These are phyloP conservation scores for Kluyveromyces dobzhanskii DNA, from an alignment of 805 yeast genomes.

Conservation along the genomic window DNA sequence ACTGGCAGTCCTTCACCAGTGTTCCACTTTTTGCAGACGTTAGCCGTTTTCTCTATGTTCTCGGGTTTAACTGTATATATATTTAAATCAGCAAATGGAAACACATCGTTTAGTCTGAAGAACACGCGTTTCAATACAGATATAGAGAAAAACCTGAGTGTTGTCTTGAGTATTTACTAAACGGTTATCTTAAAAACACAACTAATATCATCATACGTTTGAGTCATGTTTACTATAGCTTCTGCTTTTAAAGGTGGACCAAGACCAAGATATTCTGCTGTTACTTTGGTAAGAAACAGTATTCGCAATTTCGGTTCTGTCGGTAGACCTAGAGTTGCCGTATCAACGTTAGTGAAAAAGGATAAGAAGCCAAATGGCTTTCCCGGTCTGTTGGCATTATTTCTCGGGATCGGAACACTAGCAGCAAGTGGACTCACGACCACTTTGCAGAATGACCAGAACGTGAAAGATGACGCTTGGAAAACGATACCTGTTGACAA, in stretches of 20 bases:
- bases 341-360: constrained; percentile 2
- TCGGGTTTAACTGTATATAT: no score
- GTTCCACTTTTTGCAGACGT: no score
- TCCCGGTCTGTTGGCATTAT: neutral
- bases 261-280: neutral
- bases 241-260: neutral
- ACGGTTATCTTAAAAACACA: no score
- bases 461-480: constrained; percentile 13
- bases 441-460: constrained; percentile 6
- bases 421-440: constrained; percentile 1
- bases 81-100: no score
- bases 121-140: no score
- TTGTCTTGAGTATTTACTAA: no score
- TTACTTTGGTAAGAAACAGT: neutral
- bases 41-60: no score
- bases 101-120: no score
- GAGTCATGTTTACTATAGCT: no score
- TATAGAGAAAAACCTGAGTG: no score
- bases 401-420: neutral
- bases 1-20: no score
- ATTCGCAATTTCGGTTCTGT: constrained; percentile 1
- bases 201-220: no score
- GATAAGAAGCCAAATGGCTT: constrained; percentile 2
- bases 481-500: constrained; percentile 39
- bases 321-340: constrained; percentile 2